phyloP scores from a whole-genome alignment of 176 grass and related monocot genomes.

The Cymbopogon citratus region DNA sequence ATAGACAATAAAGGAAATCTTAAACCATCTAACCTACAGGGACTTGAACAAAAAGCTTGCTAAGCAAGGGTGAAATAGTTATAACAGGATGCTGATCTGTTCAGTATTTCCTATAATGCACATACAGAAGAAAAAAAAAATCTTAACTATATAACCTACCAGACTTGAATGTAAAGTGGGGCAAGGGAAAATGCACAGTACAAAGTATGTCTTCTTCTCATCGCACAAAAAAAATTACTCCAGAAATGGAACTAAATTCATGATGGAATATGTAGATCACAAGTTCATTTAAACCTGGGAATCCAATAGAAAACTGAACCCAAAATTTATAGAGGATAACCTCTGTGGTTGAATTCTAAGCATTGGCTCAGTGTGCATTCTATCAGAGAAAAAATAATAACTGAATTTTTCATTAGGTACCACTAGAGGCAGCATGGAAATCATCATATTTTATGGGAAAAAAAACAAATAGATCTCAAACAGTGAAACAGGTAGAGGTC shows the following conservation, averaged over 20 bases:
- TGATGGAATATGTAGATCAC: not conserved
- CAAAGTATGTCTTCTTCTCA: not conserved
- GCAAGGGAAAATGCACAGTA: slow-evolving; percentile 18
- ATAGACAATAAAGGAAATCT: not conserved
- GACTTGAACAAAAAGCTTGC: not conserved
- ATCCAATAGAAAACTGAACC: not conserved
- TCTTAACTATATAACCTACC: not conserved
- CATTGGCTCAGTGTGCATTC: not conserved
- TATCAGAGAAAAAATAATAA: not conserved
- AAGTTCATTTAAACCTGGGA: not conserved
- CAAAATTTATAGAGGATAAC: slow-evolving; percentile 6
- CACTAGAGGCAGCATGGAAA: not conserved
- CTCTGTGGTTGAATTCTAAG: not conserved
- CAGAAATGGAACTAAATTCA: not conserved
- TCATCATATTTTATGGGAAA: not conserved
- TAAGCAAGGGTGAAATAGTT: slow-evolving; percentile 24
- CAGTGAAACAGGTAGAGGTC: not conserved
- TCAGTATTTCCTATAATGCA: slow-evolving; percentile 5
- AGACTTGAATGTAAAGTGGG: not conserved
- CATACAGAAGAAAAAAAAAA: not conserved
- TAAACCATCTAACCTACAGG: not conserved
- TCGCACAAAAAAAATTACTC: slow-evolving; percentile 15
- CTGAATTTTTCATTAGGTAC: not conserved
- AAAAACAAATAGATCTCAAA: not conserved
- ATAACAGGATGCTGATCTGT: slow-evolving; percentile 14